Evolutionary conservation across 768 basidiomycete species (phyloP), one percentile per base, ranked within the genome.

Genomic region (Suillus discolor): DNA sequence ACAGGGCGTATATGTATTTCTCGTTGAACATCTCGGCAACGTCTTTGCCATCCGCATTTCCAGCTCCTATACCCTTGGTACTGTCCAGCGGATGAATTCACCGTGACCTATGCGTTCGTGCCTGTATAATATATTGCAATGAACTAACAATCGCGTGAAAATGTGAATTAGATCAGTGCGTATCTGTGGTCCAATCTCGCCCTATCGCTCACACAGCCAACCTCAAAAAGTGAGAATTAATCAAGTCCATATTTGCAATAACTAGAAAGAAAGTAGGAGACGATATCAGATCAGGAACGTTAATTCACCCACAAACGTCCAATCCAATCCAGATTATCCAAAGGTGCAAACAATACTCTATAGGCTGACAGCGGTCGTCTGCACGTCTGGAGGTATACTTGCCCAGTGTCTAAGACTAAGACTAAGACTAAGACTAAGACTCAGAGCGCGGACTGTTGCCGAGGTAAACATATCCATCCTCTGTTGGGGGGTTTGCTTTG

Each of bases 61-160:
- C n/a, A n/a, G n/a, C n/a, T n/a, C n/a, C n/a, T n/a, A n/a, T n/a
- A n/a, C n/a, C n/a, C n/a, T n/a, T n/a, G n/a, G n/a, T n/a, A n/a
- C n/a, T n/a, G 28, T 28, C 28, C 31, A 31, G 31, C 6, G 31
- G 31, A 31, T 31, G n/a, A 98, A 89, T 66, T 87, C 85, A 25
- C 94, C 96, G 67, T 98, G 94, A 77, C 98, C 95, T 68, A 99
- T 98, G 61, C 86, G 85, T 45, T 90, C 85, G 83, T 99, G 97
- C n/a, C 93, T 96, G 75, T 16, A 68, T 2, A 38, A 55, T 36
- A 12, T 12, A 49, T 36, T 12, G 0, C 31, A 57, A 18, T 66
- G 44, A 34, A 9, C 25, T 9, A 25, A 16, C 20, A 1, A 59
- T 28, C 16, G 36, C 16, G 49, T 25, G 15, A 38, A 28, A 54